Percentiles rank a stretch among this genome's conserved stretches.
Evolutionary conservation across 2,329 filamentous ascomycete species (phyloP).

Genomic region (Ophiostoma angusticollis): DNA sequence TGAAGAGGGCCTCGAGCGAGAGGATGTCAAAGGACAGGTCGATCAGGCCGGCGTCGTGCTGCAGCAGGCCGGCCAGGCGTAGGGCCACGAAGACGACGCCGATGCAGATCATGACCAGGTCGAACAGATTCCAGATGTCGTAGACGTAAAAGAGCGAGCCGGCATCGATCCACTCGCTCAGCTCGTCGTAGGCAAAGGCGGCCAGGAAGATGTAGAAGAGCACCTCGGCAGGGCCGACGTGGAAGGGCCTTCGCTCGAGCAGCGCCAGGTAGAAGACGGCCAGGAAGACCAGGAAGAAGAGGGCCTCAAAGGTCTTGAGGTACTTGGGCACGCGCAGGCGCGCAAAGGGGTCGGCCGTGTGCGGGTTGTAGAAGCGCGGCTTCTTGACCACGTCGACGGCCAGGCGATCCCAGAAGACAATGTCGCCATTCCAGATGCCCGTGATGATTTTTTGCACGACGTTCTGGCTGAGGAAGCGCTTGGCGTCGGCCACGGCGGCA

Average conservation of each 20-base stretch:
- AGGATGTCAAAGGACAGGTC: constrained; percentile 82
- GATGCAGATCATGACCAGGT: constrained; percentile 59
- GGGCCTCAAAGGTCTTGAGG: constrained; percentile 69
- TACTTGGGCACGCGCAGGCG: constrained; percentile 70
- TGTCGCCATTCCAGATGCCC: constrained; percentile 75
- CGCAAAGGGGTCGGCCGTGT: constrained; percentile 58
- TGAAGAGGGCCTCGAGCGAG: constrained; percentile 75
- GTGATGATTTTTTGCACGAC: constrained; percentile 74
- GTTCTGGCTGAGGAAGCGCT: constrained; percentile 70
- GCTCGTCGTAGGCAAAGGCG: constrained; percentile 77
- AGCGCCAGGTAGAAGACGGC: constrained; percentile 78
- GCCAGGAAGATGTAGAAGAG: constrained; percentile 76
- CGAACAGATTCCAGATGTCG: constrained; percentile 70
- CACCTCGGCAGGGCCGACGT: constrained; percentile 56
- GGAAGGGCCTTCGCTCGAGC: constrained; percentile 53
- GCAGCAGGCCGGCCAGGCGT: constrained; percentile 52
- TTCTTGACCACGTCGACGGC: constrained; percentile 60
- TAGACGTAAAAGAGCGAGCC: constrained; percentile 75
- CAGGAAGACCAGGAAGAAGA: constrained; percentile 68
- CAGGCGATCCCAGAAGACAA: constrained; percentile 77
- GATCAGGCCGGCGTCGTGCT: constrained; percentile 47
- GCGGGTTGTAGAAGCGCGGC: constrained; percentile 60
- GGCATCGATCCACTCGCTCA: constrained; percentile 74
- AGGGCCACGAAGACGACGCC: constrained; percentile 39
- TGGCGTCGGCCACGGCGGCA: constrained; percentile 66